Conservation (phyloP, 805 yeast species). For the Scheffersomyces stipitis region DNA sequence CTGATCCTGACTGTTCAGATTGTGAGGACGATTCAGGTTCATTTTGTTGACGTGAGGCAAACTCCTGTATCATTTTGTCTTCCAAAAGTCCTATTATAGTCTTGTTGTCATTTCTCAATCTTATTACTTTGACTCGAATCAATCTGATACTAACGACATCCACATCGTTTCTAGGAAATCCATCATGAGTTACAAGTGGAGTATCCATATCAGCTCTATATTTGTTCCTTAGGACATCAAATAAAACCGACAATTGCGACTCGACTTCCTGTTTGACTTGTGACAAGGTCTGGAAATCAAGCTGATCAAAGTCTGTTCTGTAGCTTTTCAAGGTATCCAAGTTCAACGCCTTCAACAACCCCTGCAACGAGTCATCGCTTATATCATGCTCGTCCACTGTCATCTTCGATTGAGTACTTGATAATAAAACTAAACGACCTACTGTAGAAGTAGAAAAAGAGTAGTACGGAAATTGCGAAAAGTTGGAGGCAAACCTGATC, state of each 20-base stretch:
- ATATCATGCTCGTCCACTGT: slow-evolving; percentile 12
- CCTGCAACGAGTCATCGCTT: slow-evolving; percentile 19
- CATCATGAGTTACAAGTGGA: slow-evolving; percentile 64
- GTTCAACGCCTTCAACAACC: slow-evolving; percentile 28
- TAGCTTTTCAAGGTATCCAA: slow-evolving; percentile 23
- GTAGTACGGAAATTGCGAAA: no score
- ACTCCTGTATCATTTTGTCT: slow-evolving; percentile 44
- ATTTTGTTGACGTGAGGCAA: slow-evolving; percentile 14
- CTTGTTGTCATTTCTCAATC: slow-evolving; percentile 68
- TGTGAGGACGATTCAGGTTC: not conserved
- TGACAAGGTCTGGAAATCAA: slow-evolving; percentile 20
- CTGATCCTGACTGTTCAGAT: not conserved
- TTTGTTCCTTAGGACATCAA: slow-evolving; percentile 39
- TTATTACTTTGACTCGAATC: slow-evolving; percentile 61
- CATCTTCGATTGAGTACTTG: slow-evolving; percentile 3
- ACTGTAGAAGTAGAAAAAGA: no score
- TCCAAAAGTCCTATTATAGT: slow-evolving; percentile 49
- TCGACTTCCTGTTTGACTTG: slow-evolving; percentile 40
- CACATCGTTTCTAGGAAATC: slow-evolving; percentile 82
- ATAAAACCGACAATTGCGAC: slow-evolving; percentile 29
- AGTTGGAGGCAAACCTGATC: no score
- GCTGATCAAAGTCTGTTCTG: slow-evolving; percentile 14
- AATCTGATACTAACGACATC: slow-evolving; percentile 70
- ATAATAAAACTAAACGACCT: not conserved
- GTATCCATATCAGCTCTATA: slow-evolving; percentile 64